Base-by-base conservation (phyloP, 1,284 basidiomycete species). In the Puccinia horiana region DNA sequence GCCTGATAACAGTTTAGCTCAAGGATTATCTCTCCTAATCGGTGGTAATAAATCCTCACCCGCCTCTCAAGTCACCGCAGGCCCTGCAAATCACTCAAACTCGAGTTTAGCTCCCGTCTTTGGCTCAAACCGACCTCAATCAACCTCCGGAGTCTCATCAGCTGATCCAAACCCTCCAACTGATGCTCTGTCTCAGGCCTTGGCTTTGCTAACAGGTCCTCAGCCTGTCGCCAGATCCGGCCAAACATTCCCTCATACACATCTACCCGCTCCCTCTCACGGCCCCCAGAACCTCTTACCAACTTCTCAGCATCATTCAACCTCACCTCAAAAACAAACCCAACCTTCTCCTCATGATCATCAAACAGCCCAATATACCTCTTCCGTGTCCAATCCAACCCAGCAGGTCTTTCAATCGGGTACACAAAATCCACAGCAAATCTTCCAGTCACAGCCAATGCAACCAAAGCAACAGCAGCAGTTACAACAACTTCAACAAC, bases 391-490 rank as follows among this genome's bases (percentile, higher is more conserved):
- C 8, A 52, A 56, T 26, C 67, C 52, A 42, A 63, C 29, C 23
- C 67, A 54, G 63, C 49, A 40, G 37, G 29, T 49, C n/a, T 44
- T 49, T 20, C 76, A 65, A 52, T 42, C 47, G 23, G 47, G n/a
- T 14, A 16, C 37, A 29, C 77, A 79, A 79, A 69, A 79, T 47
- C 29, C 44, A 42, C 77, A 79, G 40, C 77, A 79, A 32, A 12
- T 70, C 23, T 56, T 70, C 23, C 77, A 79, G n/a, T 67, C 29
- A 70, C 65, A 56, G 37, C 61, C 69, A 56, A 37, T 35, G 26
- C 58, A 78, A 29, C 76, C 37, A 47, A 61, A 79, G 54, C 76
- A 79, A 29, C 76, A 79, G 32, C 76, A 79, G 47, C 47, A 79
- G 52, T 18, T 69, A 11, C 61, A 76, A 26, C 74, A 76, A 44